Evolutionary conservation across 2,329 filamentous ascomycete species (phyloP), one percentile per base, ranked within the genome.

Genomic region (Capronia americana): DNA sequence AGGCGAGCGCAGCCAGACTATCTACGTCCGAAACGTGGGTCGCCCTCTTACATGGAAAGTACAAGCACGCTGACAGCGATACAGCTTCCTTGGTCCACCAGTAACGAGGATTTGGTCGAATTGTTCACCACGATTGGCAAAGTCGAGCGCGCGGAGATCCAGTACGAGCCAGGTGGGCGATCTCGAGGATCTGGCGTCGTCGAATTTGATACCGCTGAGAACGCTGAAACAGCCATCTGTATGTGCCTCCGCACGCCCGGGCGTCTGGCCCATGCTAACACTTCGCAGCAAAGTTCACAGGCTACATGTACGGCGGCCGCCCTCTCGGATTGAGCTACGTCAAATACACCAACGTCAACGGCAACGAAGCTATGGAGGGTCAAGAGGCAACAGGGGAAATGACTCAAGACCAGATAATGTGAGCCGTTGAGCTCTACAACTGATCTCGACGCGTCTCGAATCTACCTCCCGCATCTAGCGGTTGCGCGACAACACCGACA

Each of bases 371-470:
- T 73, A 97, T 97, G 92, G 93, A 97, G 72, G 92, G 89, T 38
- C 88, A 92, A 69, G 87, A 91, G 70, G 87, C 81, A 46, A 82
- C 84, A 28, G 79, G 84, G 58, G 90, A 90, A 68, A 81, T 96
- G 76, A 96, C 93, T n/a, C 95, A 98, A 80, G 94, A 98, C 77
- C 93, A 98, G 83, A 97, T 98, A 81, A 97, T 98, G 93, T 98
- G 66, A 70, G 17, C 14, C 8, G 14, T 44, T 23, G 48, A n/a
- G 20, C 12, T 34, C 51, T n/a, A 20, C 30, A 44, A 61, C 48
- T 8, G 20, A 24, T 23, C 1, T 8, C 48, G 48, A 53, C 48
- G 11, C 48, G 48, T 53, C 17, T 44, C 38, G 14, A n/a, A 7
- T n/a, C 38, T 26, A 2, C 10, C 48, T n/a, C 26, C n/a, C 11